Base-by-base conservation (phyloP, 371 early-diverging fungal species). In the Mortierella sp. region DNA sequence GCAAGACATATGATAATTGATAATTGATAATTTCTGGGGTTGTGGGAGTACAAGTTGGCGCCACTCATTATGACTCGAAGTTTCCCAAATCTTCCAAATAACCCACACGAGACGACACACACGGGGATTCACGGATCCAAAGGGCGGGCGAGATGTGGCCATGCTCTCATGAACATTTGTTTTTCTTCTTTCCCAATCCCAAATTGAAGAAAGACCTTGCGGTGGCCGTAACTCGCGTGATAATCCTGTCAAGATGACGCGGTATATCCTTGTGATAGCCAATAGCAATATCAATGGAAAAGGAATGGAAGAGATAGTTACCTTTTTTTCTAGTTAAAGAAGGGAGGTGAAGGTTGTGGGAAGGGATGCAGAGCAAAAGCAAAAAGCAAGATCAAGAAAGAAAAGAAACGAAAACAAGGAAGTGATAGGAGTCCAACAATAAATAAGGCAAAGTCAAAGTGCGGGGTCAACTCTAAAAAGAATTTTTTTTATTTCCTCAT, bases 391-490 rank as follows among this genome's bases (percentile, higher is more conserved):
- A 56, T 54, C 42, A 61, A 51, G 59, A 57, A 51, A 53, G 56
- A 66, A 47, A 51, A 62, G 63, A 66, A 26, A 37, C 60, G 43
- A 61, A 34, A 34, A 68, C 29, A 45, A 55, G 15, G 17, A 45
- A 19, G 5, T 23, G 47, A n/a, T 35, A 49, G 32, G 4, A 42
- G n/a, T n/a, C n/a, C n/a, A 43, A 55, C 40, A 47, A 32, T 28
- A 68, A 53, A 67, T 54, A 43, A 32, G 40, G 65, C 42, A 45
- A 28, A 45, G 13, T 47, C 19, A 69, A 69, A 68, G 68, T 74
- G 75, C 75, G 75, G 75, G 75, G 75, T 64, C 72, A 60, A 66
- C 66, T 63, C 43, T 61, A 35, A 57, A 23, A 15, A 34, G n/a
- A n/a, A 32, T 37, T n/a, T 37, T 31, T 35, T 47, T 31, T 51